phyloP scores from a whole-genome alignment of 148 eudicot genomes.

The Drosera capensis region DNA sequence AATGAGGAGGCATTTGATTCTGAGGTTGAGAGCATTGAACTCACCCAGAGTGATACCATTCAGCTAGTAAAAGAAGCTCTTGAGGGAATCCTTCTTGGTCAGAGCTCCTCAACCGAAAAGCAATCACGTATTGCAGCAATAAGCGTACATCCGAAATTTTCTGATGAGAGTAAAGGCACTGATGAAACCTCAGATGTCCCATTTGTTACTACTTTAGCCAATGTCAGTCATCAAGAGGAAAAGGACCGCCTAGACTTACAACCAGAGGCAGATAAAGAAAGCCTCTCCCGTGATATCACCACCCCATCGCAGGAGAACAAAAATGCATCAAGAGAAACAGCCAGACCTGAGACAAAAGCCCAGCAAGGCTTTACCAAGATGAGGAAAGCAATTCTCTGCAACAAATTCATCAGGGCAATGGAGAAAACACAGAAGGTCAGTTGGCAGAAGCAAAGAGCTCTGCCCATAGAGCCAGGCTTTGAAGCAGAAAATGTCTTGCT shows the following conservation, averaged over 20 bases:
- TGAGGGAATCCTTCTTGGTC: constrained; percentile 66
- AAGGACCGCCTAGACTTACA: too few relatives aligned
- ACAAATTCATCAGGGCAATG: constrained; percentile 28
- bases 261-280: too few relatives aligned
- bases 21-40: constrained; percentile 15
- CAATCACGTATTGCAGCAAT: constrained; percentile 21
- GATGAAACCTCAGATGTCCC: constrained; percentile 7
- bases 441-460: constrained; percentile 20
- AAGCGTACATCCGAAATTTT: constrained; percentile 11
- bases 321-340: too few relatives aligned
- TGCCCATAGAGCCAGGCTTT: constrained; percentile 18
- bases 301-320: too few relatives aligned
- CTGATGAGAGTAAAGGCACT: constrained; percentile 19
- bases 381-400: constrained; percentile 16
- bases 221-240: constrained; percentile 3
- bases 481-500: constrained; percentile 34
- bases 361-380: too few relatives aligned
- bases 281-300: too few relatives aligned
- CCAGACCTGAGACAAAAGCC: too few relatives aligned
- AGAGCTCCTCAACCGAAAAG: constrained; percentile 34
- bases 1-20: background rate
- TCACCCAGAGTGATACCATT: constrained; percentile 49
- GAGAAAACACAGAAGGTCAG: constrained; percentile 38
- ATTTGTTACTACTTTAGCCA: constrained; percentile 4
- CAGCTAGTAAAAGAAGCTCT: constrained; percentile 77